Evolutionary conservation across 805 yeast genomes (phyloP), one percentile per base, ranked within the genome.

Genomic region (Sugiyamaella mastotermitis): DNA sequence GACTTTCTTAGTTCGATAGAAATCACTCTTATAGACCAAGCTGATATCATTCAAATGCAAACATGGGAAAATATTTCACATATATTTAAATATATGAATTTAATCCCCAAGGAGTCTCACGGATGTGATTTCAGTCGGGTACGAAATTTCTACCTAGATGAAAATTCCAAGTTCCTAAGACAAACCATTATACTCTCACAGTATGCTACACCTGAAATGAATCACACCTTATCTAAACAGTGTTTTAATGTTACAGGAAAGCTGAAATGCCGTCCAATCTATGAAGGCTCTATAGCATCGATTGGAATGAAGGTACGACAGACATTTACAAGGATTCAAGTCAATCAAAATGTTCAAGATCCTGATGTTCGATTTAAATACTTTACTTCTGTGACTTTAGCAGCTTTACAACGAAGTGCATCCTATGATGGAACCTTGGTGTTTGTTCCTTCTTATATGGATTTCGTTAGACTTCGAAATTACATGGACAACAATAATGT

Each of bases 1-100:
- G 96, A 88, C 58, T 92, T 87, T 53, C 62, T 92, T 42, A 80
- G 94, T 23, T 87, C 97, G 1, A 84, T 92, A 48, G 98, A 92
- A 58, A 59, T 92, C 3, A 60, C 81, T 35, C 63, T 88, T 14
- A 61, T 86, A 27, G 98, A 92, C 60, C 84, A 83, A 51, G 76
- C 92, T 9, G 87, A 87, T 53, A 83, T 86, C 21, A 68, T 88
- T 47, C 83, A 84, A 54, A 83, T 82, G 83, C 98, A 92, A 61
- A 86, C 88, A 54, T 83, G 97, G 88, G 82, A 82, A 25, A 95
- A 90, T 61, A 71, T 92, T 6, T 60, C 59, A 21, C 78, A 79
- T 11, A 61, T 82, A n/a, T 65, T 80, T 49, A 76, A 78, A 46
- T 78, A 80, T 55, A 49, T 87, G 40, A 87, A 88, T 60, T 65